phyloP scores from a whole-genome alignment of 2,329 filamentous ascomycete species.

The Orbilia quercus region DNA sequence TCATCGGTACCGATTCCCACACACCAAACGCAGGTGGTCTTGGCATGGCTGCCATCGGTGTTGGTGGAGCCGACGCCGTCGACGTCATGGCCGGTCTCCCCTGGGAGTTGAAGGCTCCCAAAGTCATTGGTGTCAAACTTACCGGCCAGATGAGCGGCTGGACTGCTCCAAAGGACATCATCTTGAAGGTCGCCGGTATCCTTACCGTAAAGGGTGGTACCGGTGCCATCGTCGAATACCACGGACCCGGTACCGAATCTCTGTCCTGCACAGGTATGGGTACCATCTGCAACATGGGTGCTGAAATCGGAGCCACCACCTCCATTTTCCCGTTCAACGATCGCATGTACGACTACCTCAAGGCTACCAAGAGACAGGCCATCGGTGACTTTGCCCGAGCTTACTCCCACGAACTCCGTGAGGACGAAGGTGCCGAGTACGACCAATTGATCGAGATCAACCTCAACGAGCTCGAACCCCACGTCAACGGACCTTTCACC shows the following conservation, averaged over 20 bases:
- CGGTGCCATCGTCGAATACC: slow-evolving; percentile 86
- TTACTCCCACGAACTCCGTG: slow-evolving; percentile 85
- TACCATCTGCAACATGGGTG: slow-evolving; percentile 79
- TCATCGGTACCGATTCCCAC: slow-evolving; percentile 98
- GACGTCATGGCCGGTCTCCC: slow-evolving; percentile 98
- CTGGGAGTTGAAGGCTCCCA: slow-evolving; percentile 98
- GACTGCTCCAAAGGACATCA: slow-evolving; percentile 95
- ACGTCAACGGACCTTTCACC: slow-evolving; percentile 99
- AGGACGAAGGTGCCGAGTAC: slow-evolving; percentile 92
- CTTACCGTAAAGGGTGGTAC: slow-evolving; percentile 98
- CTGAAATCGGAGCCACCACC: slow-evolving; percentile 68
- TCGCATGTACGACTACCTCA: slow-evolving; percentile 95
- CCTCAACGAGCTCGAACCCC: slow-evolving; percentile 91
- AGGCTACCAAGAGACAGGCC: slow-evolving; percentile 85
- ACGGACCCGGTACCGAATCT: slow-evolving; percentile 77
- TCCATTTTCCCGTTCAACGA: slow-evolving; percentile 91
- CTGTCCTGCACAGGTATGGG: slow-evolving; percentile 88
- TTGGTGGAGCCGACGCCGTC: slow-evolving; percentile 97
- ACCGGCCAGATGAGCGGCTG: slow-evolving; percentile 90
- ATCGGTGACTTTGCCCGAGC: slow-evolving; percentile 89
- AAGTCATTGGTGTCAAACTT: slow-evolving; percentile 94
- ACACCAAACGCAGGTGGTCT: slow-evolving; percentile 97
- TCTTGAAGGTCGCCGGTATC: slow-evolving; percentile 95
- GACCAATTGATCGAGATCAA: slow-evolving; percentile 97
- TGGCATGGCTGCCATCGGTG: slow-evolving; percentile 93